Base-by-base conservation (phyloP, 164 flowering plant genomes). In the Dillenia turbinata region DNA sequence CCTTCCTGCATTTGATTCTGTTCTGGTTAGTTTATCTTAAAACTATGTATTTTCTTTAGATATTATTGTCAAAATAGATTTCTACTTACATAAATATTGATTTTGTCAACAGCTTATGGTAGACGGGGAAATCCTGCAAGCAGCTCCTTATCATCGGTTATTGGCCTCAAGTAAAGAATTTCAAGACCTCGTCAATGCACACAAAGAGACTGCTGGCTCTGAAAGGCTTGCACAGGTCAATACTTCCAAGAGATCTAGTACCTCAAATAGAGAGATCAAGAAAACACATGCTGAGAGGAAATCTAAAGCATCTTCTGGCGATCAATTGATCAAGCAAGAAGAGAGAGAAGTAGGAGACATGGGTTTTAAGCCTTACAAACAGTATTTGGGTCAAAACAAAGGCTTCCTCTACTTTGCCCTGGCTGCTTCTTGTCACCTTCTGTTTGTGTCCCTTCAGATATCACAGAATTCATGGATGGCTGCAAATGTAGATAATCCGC, bases 401-500 rank as follows among this genome's bases (percentile, higher is more conserved):
- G 90, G 98, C 13, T 80, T 73, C 64, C 40, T 86, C 16, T 77
- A 67, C 64, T 82, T 87, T 64, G 57, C 77, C 4, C 13, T 80
- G 57, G 73, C 88, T 40, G 61, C n/a, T 11, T 43, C 77, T 1
- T 49, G 58, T 49, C 84, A 83, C 56, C 6, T 79, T 10, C 16
- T 63, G 14, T 92, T 85, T 66, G 66, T 78, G n/a, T 54, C 52
- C 15, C 81, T 81, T 8, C 87, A 81, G 66, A 55, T 85, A 53
- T n/a, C 52, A 15, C 94, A 87, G 61, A 82, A 78, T 71, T 78
- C 75, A 13, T 89, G 90, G 94, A 76, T 92, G 81, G 98, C 98
- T 61, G 78, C 83, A 26, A 73, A 82, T 40, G 72, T 87, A 48
- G 75, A 85, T 52, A 70, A 82, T 51, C 66, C 81, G 56, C 47